Evolutionary conservation across 768 basidiomycete genomes (phyloP).

Genomic region (Termitomyces sp.): DNA sequence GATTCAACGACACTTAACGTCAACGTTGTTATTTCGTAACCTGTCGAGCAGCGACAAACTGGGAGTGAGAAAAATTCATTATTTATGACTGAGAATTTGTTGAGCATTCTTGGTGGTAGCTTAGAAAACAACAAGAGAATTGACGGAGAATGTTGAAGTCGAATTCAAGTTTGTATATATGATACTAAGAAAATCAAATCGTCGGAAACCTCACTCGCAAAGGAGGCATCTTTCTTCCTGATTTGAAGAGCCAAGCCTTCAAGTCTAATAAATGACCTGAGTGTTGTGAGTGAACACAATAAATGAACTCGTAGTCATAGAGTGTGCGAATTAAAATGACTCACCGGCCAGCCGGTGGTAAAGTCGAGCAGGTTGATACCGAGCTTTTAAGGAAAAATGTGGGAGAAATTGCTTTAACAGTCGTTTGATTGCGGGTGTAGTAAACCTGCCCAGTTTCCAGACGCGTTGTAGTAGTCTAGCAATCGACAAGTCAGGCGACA

Average conservation of each 20-base stretch:
- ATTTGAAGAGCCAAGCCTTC: background rate
- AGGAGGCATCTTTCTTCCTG: background rate
- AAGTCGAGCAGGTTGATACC: constrained; percentile 46
- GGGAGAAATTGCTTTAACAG: background rate
- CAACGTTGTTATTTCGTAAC: background rate
- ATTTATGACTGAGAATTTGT: too few relatives aligned
- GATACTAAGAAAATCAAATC: background rate
- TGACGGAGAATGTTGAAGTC: background rate
- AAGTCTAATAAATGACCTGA: background rate
- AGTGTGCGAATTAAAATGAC: background rate
- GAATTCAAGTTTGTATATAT: background rate
- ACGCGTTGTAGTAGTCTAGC: constrained; percentile 47
- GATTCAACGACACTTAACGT: background rate
- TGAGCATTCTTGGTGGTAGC: too few relatives aligned
- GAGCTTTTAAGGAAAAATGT: constrained; percentile 21
- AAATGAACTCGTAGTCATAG: background rate
- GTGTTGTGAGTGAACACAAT: background rate
- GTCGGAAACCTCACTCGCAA: background rate
- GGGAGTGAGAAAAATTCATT: background rate
- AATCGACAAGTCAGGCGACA: background rate
- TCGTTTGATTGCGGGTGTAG: background rate
- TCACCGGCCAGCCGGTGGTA: constrained; percentile 47
- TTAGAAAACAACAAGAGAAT: too few relatives aligned
- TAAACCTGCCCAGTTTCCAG: constrained; percentile 35
- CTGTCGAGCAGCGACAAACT: background rate